A percentile compares a stretch with the other conserved stretches of the same genome.
phyloP scores from a whole-genome alignment of 1,139 yeast genomes.

The Taiozyma onychis region DNA sequence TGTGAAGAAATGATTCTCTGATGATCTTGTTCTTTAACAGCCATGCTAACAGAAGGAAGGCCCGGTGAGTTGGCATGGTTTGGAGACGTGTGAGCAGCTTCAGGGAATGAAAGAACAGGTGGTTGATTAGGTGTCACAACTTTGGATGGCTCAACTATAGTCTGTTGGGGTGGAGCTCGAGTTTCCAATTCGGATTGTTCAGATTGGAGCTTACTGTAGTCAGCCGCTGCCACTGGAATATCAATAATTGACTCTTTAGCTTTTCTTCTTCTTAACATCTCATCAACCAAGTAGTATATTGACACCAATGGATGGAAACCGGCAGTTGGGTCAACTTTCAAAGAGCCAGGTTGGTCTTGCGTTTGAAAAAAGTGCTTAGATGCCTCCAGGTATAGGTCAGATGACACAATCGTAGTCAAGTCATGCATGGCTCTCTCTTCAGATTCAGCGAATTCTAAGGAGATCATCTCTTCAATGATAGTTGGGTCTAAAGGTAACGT shows the following conservation, averaged over 20 bases:
- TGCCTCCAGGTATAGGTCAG: constrained; percentile 65
- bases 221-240: constrained; percentile 18
- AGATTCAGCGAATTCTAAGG: constrained; percentile 70
- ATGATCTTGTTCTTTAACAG: constrained; percentile 8
- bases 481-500: constrained; percentile 64
- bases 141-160: constrained; percentile 3
- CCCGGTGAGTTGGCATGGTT: constrained; percentile 24
- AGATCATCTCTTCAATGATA: constrained; percentile 70
- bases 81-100: constrained; percentile 64
- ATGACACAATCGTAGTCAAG: constrained; percentile 52
- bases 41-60: constrained; percentile 10
- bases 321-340: constrained; percentile 55
- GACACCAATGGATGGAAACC: constrained; percentile 89
- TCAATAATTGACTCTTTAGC: constrained; percentile 37
- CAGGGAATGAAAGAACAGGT: constrained; percentile 48
- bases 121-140: constrained; percentile 27
- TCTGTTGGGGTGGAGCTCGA: neutral
- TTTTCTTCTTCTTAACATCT: constrained; percentile 67
- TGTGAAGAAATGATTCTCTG: constrained; percentile 19
- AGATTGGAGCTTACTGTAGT: constrained; percentile 18
- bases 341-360: constrained; percentile 23
- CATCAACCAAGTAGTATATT: constrained; percentile 80
- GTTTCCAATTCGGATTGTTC: constrained; percentile 8
- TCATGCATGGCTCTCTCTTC: constrained; percentile 53
- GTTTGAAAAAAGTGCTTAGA: constrained; percentile 52